Conservation (phyloP, 2,329 filamentous ascomycete species). For the Aschersonia sp. region DNA sequence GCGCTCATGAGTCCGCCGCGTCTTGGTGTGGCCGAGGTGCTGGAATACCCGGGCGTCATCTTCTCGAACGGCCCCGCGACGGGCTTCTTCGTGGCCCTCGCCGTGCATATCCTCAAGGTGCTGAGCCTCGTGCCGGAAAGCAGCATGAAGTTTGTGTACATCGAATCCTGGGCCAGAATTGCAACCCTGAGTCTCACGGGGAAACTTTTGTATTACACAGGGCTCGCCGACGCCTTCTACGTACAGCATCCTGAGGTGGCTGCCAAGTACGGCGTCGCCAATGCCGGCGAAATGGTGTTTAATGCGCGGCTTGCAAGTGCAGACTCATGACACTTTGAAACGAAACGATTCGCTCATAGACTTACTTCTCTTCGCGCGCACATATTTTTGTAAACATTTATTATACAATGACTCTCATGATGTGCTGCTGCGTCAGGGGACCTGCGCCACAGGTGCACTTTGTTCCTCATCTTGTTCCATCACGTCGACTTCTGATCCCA, state of each 20-base stretch:
- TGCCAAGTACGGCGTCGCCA: constrained; percentile 23
- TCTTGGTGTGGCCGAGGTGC: constrained; percentile 8
- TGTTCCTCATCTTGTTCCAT: constrained; percentile 22
- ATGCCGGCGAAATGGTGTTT: constrained; percentile 25
- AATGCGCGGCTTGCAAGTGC: constrained; percentile 10
- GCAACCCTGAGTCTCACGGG: constrained; percentile 74
- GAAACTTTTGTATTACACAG: constrained; percentile 48
- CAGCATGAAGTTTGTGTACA: constrained; percentile 62
- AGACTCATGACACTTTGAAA: background rate
- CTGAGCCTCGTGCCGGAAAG: constrained; percentile 27
- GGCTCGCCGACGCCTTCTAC: constrained; percentile 61
- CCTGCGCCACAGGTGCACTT: constrained; percentile 10
- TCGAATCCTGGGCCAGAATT: constrained; percentile 87
- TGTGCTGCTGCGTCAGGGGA: constrained; percentile 3
- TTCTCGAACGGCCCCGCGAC: constrained; percentile 83
- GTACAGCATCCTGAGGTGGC: constrained; percentile 66
- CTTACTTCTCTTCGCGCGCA: too few species aligned
- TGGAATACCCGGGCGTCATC: constrained; percentile 54
- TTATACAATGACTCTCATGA: too few species aligned
- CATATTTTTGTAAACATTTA: too few species aligned
- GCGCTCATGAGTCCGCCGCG: constrained; percentile 30
- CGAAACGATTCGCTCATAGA: background rate
- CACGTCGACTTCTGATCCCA: constrained; percentile 25
- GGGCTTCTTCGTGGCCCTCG: constrained; percentile 56
- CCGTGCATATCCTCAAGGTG: constrained; percentile 33